Base-by-base conservation (phyloP, 768 basidiomycete species). In the Leccinum pellstonianum region DNA sequence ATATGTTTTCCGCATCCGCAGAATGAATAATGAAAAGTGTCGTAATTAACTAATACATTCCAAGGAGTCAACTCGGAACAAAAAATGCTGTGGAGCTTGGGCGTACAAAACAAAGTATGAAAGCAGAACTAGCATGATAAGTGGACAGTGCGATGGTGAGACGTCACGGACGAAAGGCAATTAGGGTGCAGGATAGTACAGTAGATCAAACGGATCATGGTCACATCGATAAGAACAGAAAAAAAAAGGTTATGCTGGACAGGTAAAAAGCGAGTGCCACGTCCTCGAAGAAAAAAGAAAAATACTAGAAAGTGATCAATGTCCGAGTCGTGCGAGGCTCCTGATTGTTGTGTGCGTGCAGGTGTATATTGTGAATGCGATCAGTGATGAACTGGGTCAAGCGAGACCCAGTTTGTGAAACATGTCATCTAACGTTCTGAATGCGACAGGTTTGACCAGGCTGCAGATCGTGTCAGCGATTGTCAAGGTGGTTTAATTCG, bases 401-500 rank as follows among this genome's bases (percentile, higher is more conserved):
- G 77, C 68, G 14, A 81, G 71, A 23, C 89, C 88, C 47, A 93
- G 77, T 73, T 84, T 88, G 57, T 81, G 81, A 70, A 93, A 91
- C 84, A 91, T 90, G 64, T 87, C 84, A 57, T 95, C 89, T 19
- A 98, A 75, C 15, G 88, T 93, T 69, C 89, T 93, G 77, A 98
- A 91, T n/a, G 91, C 91, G 19, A 98, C 93, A 11, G 95, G 95
- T 73, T 98, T 98, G 58, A 97, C 92, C 19, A 96, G 82, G 68
- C 94, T 95, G 62, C 0, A 62, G 48, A 15, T 33, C 25, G 43
- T 25, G 47, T 65, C 21, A 60, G 23, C 17, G 41, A 55, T 27
- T 10, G 17, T 48, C 58, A 9, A 43, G 38, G 23, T 3, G 14
- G 8, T 8, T 27, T 4, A 6, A 6, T 5, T 56, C n/a, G 6